These are phyloP conservation scores for Capronia americana DNA, from an alignment of 2,329 filamentous ascomycete species.

Conservation along the genomic window DNA sequence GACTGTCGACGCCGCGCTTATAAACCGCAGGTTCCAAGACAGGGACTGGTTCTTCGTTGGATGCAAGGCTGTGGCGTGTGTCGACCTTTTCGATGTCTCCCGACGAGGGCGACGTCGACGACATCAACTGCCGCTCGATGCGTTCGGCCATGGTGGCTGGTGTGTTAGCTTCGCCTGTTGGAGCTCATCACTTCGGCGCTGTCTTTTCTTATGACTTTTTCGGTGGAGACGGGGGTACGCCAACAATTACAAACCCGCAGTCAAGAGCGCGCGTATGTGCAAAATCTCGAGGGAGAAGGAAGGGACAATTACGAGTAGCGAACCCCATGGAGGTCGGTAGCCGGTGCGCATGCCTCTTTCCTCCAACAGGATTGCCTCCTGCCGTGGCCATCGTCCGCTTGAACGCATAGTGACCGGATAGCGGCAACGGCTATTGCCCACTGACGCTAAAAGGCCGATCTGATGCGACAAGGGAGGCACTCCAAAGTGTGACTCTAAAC, in stretches of 20 bases:
- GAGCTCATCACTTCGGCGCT: constrained; percentile 5
- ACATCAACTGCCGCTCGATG: constrained; percentile 16
- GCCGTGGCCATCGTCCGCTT: not conserved
- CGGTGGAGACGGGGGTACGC: not conserved
- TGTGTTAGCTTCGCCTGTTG: not conserved
- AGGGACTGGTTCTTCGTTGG: constrained; percentile 26
- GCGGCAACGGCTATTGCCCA: constrained; percentile 8
- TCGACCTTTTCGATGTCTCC: constrained; percentile 22
- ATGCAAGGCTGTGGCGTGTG: constrained; percentile 18
- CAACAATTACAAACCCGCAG: constrained; percentile 15
- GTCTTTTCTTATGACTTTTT: constrained; percentile 7
- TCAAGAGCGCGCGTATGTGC: constrained; percentile 1
- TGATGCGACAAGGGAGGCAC: not conserved
- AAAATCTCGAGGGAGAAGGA: not conserved
- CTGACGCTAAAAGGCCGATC: not conserved
- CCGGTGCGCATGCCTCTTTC: not conserved
- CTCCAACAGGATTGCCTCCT: constrained; percentile 13
- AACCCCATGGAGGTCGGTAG: not conserved
- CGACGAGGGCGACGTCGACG: constrained; percentile 15
- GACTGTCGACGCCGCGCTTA: constrained; percentile 5
- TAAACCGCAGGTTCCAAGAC: constrained; percentile 18
- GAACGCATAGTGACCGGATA: constrained; percentile 13
- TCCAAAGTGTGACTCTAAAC: not conserved
- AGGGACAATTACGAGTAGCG: not conserved
- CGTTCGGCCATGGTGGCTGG: constrained; percentile 17